Evolutionary conservation across 2,329 filamentous ascomycete species (phyloP).

Genomic region (Chrysoporthe deuterocubensis): DNA sequence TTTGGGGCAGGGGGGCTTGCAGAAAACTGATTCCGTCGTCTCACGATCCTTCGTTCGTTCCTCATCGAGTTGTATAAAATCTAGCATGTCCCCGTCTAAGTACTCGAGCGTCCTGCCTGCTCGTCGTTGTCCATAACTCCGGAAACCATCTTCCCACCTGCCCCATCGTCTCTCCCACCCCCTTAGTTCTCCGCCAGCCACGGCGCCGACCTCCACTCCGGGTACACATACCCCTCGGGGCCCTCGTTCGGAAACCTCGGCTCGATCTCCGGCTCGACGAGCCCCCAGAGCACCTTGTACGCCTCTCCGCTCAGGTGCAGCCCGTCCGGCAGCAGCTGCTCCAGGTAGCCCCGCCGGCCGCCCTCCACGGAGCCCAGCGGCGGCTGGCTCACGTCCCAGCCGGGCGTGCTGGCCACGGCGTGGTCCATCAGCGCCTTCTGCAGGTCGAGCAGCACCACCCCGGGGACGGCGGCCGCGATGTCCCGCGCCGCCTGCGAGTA

Average conservation of each 20-base stretch:
- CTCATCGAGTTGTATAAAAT: too few species aligned
- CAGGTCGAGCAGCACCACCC: slow-evolving; percentile 75
- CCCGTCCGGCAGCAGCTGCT: slow-evolving; percentile 59
- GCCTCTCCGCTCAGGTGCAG: slow-evolving; percentile 60
- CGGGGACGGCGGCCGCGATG: slow-evolving; percentile 71
- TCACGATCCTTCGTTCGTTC: too few species aligned
- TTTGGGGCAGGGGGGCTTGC: too few species aligned
- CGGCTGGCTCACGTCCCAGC: slow-evolving; percentile 55
- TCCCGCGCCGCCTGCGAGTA: slow-evolving; percentile 65
- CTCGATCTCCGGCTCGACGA: slow-evolving; percentile 53
- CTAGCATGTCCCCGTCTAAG: too few species aligned
- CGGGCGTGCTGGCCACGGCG: slow-evolving; percentile 61
- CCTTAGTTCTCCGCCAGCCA: slow-evolving; percentile 32
- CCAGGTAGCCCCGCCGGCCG: slow-evolving; percentile 55
- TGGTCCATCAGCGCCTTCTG: slow-evolving; percentile 77
- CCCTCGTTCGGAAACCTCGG: slow-evolving; percentile 45
- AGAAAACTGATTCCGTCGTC: too few species aligned
- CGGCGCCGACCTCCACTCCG: slow-evolving; percentile 49
- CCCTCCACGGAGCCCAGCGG: slow-evolving; percentile 55
- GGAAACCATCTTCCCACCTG: not conserved
- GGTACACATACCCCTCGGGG: slow-evolving; percentile 45
- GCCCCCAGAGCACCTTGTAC: slow-evolving; percentile 57
- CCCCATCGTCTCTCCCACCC: too few species aligned
- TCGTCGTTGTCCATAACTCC: not conserved
- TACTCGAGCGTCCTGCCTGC: too few species aligned